Base-by-base conservation (phyloP, 2,329 filamentous ascomycete species). In the Microdochium trichocladiopsis region DNA sequence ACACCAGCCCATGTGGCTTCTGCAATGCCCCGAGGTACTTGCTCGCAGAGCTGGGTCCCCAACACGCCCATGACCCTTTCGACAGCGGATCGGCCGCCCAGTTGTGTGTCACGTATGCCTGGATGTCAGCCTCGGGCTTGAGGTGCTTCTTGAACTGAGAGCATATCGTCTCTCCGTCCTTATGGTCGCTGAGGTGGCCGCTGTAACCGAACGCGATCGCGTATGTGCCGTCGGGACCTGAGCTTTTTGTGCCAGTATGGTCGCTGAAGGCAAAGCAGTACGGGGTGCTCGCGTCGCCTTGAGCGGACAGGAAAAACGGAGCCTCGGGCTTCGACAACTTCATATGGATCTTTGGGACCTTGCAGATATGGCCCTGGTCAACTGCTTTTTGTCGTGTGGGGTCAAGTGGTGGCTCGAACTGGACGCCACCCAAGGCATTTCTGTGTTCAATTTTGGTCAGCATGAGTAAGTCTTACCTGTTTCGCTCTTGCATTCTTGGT, bases 111-210 rank as follows among this genome's bases (percentile, higher is more conserved):
- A 33, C 8, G 28, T 33, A 33, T 14, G 28, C 57, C 1, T 55
- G 51, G 0, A 62, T 49, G 3, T 63, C 43, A 2, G 57, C 55
- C 4, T 68, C 50, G 37, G 61, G 55, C 16, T 66, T 61, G 0
- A 71, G 51, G 0, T 68, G 61, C 2, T 68, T 61, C 23, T 59
- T 54, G 1, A 63, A 33, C 60, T 1, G 51, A 62, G 3, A 70
- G 53, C 49, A 53, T 16, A 3, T 61, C 59, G 8, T 61, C 61
- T 37, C 56, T 54, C 10, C 5, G 28, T 33, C 28, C 28, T 33
- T 33, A 14, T 33, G 28, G 28, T 33, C 28, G 8, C 14, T 33
- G 8, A 33, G 28, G 8, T 8, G 8, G 14, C 28, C 28, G 28
- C 28, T 33, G 28, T 33, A 33, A 14, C 28, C 28, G 28, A 33